phyloP scores from a whole-genome alignment of 352 stramenopile species.

The Achlya hypogyna region DNA sequence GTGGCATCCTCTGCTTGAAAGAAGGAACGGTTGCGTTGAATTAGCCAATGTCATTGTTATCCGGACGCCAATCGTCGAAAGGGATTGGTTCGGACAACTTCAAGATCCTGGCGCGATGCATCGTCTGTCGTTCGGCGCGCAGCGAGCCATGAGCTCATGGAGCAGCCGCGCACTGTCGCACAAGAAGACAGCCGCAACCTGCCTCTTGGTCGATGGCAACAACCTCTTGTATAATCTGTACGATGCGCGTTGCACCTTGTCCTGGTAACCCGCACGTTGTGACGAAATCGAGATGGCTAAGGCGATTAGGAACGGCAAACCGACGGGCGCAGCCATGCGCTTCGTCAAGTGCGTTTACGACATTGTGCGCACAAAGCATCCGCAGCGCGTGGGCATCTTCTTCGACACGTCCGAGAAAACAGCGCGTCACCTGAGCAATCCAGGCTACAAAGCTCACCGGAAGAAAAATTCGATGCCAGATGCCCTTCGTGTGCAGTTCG shows the following conservation, averaged over 20 bases:
- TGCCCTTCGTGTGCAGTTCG: conserved; percentile 38
- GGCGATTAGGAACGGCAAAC: background rate
- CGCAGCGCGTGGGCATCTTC: conserved; percentile 45
- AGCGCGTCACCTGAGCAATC: background rate
- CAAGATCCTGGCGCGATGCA: background rate
- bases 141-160: background rate
- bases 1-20: too few relatives aligned
- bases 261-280: too few relatives aligned
- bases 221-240: conserved; percentile 58
- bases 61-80: background rate
- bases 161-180: background rate
- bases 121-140: background rate
- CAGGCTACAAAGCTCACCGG: background rate
- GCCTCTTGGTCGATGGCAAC: conserved; percentile 59
- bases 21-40: too few relatives aligned
- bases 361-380: conserved; percentile 41
- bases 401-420: conserved; percentile 37
- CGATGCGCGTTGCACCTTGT: conserved; percentile 29
- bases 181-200: conserved; percentile 14
- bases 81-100: background rate
- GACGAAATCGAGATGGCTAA: background rate
- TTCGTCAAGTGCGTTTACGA: conserved; percentile 22
- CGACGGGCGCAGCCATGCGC: background rate
- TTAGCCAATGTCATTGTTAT: background rate
- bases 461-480: conserved; percentile 8